Evolutionary conservation across 352 stramenopile genomes (phyloP).

Genomic region (Phytopythium helicoides): DNA sequence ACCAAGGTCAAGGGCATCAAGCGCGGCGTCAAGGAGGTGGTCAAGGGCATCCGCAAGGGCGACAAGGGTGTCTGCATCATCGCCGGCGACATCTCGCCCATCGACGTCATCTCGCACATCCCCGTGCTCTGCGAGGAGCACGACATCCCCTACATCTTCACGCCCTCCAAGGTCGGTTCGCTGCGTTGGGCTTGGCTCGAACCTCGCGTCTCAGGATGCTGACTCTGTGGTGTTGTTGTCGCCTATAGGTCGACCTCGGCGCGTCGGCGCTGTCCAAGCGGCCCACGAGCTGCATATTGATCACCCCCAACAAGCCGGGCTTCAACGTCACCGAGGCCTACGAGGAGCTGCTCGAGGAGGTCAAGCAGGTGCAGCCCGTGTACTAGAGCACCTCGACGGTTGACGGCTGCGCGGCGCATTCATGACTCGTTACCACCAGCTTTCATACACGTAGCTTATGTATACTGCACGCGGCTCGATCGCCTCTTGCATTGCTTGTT

Average conservation of each 20-base stretch:
- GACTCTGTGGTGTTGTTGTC: constrained; percentile 15
- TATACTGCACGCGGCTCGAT: constrained; percentile 15
- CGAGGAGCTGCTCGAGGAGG: constrained; percentile 87
- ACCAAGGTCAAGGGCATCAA: constrained; percentile 96
- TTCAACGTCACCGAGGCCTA: constrained; percentile 90
- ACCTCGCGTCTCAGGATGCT: neutral
- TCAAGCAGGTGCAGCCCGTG: constrained; percentile 85
- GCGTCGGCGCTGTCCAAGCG: constrained; percentile 97
- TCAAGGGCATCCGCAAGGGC: constrained; percentile 97
- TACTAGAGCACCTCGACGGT: constrained; percentile 53
- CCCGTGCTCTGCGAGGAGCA: constrained; percentile 98
- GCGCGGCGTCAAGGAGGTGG: constrained; percentile 99
- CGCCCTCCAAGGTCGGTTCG: constrained; percentile 90
- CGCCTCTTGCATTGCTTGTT: constrained; percentile 16
- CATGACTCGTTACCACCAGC: constrained; percentile 8
- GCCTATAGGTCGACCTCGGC: constrained; percentile 85
- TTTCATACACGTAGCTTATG: constrained; percentile 45
- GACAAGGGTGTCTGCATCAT: constrained; percentile 98
- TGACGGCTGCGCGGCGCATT: no score
- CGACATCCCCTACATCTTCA: constrained; percentile 98
- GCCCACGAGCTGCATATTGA: constrained; percentile 98
- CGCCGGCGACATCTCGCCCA: constrained; percentile 99
- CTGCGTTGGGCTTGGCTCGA: neutral
- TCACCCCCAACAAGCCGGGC: constrained; percentile 91
- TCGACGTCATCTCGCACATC: constrained; percentile 99